Evolutionary conservation across 2,329 filamentous ascomycete species (phyloP), one percentile per base, ranked within the genome.

Genomic region (Gliomastix tumulicola): DNA sequence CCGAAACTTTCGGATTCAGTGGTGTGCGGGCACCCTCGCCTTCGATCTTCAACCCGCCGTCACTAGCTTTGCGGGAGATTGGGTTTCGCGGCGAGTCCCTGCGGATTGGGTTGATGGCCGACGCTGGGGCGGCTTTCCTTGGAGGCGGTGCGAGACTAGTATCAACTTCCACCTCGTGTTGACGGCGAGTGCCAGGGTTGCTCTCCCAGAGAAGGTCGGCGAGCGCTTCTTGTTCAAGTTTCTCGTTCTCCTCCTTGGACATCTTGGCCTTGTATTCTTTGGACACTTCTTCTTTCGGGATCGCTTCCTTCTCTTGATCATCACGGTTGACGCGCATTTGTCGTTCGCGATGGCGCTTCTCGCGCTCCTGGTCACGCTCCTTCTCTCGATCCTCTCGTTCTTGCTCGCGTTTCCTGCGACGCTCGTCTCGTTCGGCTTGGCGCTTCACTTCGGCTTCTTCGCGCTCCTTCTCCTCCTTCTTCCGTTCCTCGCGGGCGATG

Each of bases 171-270:
- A 76, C 49, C 46, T 78, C 75, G 7, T 66, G 69, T 37, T 69
- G 65, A 41, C 70, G 68, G 4, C 62, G 57, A 4, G 62, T 53
- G 19, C 63, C 59, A 30, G 67, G 66, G 36, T 68, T 74, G 53
- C 74, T 78, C 47, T 79, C 75, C n/a, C 75, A 65, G 11, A 79
- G 54, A 12, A 79, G 62, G 41, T 79, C 71, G 16, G 69, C 71
- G 40, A 79, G 56, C 2, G 75, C 75, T 44, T 77, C 71, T 46
- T 71, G 67, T 46, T 79, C 75, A 7, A 79, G 62, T 15, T 67
- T 63, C 37, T 76, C 68, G 19, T 72, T 66, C 27, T 79, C 74
- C 44, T 79, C 74, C 41, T 76, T 70, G 7, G 72, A 71, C 10
- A 79, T 63, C 34, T 71, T 63, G 48, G 76, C 69, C 51, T 73